Conservation (phyloP, 129 eudicot genomes). For the Centaurea solstitialis region DNA sequence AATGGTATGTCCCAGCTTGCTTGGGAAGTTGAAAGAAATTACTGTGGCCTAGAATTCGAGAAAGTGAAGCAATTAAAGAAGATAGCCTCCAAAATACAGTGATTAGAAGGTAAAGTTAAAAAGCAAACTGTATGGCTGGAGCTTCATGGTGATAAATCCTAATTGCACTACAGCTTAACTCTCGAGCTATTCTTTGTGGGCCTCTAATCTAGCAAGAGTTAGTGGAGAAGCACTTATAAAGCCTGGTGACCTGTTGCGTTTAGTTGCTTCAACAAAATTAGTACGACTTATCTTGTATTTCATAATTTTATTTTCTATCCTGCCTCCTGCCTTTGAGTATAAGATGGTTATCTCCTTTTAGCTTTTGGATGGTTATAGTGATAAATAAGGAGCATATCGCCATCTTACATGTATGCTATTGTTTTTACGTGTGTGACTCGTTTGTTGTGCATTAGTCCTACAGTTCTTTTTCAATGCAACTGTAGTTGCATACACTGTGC, state of each 20-base stretch:
- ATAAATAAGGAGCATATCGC: not conserved
- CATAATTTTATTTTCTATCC: not conserved
- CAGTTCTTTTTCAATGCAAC: no score
- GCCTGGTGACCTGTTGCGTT: not conserved
- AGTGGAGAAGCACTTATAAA: not conserved
- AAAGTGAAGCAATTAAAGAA: conserved; percentile 76
- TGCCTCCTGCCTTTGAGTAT: conserved; percentile 10
- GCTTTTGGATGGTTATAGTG: conserved; percentile 1
- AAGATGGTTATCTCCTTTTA: conserved; percentile 1
- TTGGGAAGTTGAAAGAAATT: conserved; percentile 92
- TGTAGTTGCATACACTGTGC: no score
- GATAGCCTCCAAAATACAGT: conserved; percentile 40
- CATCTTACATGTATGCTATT: not conserved
- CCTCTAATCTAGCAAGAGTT: not conserved
- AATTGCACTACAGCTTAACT: not conserved
- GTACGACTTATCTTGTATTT: conserved; percentile 4
- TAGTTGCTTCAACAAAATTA: not conserved
- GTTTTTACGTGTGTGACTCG: not conserved
- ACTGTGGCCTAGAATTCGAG: conserved; percentile 49
- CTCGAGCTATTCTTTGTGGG: not conserved
- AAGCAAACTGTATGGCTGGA: not conserved
- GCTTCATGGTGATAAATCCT: not conserved
- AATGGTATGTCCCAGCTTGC: conserved; percentile 95
- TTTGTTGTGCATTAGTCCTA: no score
- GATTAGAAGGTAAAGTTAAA: conserved; percentile 2